Evolutionary conservation across 2,329 filamentous ascomycete genomes (phyloP).

Genomic region (Lithohypha guttulata): DNA sequence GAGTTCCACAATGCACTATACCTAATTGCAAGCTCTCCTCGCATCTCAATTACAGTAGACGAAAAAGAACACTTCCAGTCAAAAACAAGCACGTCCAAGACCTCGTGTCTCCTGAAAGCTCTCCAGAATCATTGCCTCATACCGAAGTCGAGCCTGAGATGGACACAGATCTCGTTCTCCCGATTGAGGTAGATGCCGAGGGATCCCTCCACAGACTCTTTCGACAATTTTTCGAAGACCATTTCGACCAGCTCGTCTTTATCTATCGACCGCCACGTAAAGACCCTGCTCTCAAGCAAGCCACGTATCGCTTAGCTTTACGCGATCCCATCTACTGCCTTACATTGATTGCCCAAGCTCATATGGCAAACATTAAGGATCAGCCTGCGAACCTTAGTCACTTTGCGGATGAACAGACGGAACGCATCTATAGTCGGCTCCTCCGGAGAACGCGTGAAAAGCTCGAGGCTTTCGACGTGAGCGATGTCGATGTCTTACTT

Average conservation of each 20-base stretch:
- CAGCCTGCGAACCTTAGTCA: neutral
- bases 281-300: constrained; percentile 2
- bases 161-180: neutral
- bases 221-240: neutral
- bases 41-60: constrained; percentile 1
- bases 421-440: neutral
- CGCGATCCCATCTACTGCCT: constrained; percentile 3
- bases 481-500: constrained; percentile 2
- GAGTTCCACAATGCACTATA: constrained; percentile 1
- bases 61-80: neutral
- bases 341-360: constrained; percentile 2
- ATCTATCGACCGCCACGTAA: neutral
- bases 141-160: too few species aligned
- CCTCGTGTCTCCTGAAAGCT: too few species aligned
- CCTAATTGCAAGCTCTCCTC: neutral
- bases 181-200: neutral
- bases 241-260: constrained; percentile 1
- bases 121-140: too few species aligned
- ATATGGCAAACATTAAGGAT: constrained; percentile 5
- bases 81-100: too few species aligned
- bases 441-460: constrained; percentile 1
- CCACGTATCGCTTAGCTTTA: neutral
- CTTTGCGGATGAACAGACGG: neutral
- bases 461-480: neutral
- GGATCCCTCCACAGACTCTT: neutral